Evolutionary conservation across 2,329 filamentous ascomycete species (phyloP).

Genomic region (Hypoxylon sp.): DNA sequence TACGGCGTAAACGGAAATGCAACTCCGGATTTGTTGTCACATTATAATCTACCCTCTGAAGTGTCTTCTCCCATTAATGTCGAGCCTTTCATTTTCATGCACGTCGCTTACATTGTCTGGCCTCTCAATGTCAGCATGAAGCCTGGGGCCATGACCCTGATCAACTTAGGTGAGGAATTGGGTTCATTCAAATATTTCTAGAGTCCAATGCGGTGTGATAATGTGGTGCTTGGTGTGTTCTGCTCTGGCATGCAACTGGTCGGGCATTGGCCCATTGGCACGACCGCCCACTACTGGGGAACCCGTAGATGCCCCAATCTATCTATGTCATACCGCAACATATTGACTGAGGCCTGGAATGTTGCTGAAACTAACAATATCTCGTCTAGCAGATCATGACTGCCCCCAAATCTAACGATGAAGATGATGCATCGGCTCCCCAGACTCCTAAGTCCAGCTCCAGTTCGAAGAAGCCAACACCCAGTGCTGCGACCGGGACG

Average conservation of each 20-base stretch:
- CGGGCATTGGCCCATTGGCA: conserved; percentile 38
- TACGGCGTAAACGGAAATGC: conserved; percentile 43
- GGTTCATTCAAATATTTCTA: conserved; percentile 9
- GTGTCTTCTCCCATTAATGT: conserved; percentile 22
- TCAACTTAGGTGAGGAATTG: conserved; percentile 43
- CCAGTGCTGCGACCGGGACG: conserved; percentile 38
- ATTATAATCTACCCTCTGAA: conserved; percentile 32
- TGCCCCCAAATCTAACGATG: conserved; percentile 49
- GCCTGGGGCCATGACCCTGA: conserved; percentile 41
- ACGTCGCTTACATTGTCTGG: conserved; percentile 33
- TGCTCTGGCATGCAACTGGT: conserved; percentile 37
- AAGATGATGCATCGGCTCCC: conserved; percentile 50
- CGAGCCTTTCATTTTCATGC: conserved; percentile 34
- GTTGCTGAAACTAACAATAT: conserved; percentile 40
- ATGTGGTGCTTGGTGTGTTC: conserved; percentile 17
- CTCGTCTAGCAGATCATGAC: conserved; percentile 50
- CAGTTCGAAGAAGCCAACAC: conserved; percentile 39
- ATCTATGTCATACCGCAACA: conserved; percentile 29
- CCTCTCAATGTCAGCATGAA: conserved; percentile 41
- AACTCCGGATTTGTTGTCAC: conserved; percentile 33
- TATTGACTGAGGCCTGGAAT: conserved; percentile 38
- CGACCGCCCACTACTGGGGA: conserved; percentile 23
- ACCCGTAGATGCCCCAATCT: conserved; percentile 17
- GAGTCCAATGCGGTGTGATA: conserved; percentile 23
- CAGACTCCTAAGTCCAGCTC: conserved; percentile 39